These are phyloP conservation scores for Patellifolia procumbens DNA, from an alignment of 179 eudicot genomes.

Conservation along the genomic window DNA sequence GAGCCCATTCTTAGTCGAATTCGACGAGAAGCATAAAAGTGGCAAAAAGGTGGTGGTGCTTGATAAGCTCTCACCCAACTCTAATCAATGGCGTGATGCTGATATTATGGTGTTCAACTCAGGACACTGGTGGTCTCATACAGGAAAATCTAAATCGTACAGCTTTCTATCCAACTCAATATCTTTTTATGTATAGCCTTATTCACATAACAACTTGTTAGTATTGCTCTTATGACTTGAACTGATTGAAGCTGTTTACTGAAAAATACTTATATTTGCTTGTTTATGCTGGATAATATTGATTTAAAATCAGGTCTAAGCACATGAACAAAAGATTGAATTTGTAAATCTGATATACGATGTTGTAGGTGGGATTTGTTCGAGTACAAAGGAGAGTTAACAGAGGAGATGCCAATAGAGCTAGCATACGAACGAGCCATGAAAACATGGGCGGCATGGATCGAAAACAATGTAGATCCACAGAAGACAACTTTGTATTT, in stretches of 20 bases:
- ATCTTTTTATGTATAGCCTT: no score
- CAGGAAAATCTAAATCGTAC: slow-evolving; percentile 35
- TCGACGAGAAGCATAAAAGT: slow-evolving; percentile 25
- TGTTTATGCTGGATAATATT: no score
- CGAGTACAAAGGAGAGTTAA: slow-evolving; percentile 26
- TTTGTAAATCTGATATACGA: not conserved
- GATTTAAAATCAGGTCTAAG: not conserved
- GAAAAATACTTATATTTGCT: not conserved
- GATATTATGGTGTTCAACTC: slow-evolving; percentile 48
- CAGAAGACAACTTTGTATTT: slow-evolving; percentile 38
- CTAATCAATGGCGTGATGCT: slow-evolving; percentile 41
- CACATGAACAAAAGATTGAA: not conserved
- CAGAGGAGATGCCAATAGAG: slow-evolving; percentile 38
- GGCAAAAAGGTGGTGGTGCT: slow-evolving; percentile 36
- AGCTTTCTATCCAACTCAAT: not conserved
- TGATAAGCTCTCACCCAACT: slow-evolving; percentile 30
- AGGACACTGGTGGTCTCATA: slow-evolving; percentile 52
- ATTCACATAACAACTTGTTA: no score
- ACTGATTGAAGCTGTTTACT: no score
- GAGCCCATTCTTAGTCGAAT: slow-evolving; percentile 44
- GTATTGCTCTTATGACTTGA: no score
- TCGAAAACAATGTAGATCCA: slow-evolving; percentile 32
- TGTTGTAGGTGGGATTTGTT: slow-evolving; percentile 43
- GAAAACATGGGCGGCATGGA: slow-evolving; percentile 44
- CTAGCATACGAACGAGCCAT: slow-evolving; percentile 36